phyloP scores from a whole-genome alignment of 345 rosid genomes.

The Eucalyptus tenuipes region DNA sequence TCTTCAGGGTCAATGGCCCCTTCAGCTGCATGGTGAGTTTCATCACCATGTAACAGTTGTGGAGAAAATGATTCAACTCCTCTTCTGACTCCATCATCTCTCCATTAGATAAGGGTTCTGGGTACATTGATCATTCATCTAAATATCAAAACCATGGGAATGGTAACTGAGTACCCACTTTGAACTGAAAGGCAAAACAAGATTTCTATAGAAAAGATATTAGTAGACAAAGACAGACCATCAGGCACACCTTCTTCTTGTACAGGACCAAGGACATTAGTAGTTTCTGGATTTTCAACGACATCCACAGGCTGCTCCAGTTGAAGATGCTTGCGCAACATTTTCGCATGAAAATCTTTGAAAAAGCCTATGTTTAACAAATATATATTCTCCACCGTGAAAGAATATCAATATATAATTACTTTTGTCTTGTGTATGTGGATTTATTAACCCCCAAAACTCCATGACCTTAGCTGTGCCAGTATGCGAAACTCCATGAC shows the following conservation, averaged over 20 bases:
- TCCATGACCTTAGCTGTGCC: conserved; percentile 65
- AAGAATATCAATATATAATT: background rate
- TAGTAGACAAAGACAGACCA: background rate
- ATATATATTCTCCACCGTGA: no score
- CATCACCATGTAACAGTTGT: no score
- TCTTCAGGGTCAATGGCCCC: background rate
- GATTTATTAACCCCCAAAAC: conserved; percentile 23
- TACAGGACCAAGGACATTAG: conserved; percentile 9
- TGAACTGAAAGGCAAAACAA: no score
- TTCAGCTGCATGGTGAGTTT: no score
- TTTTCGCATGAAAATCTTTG: conserved; percentile 78
- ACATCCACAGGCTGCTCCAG: conserved; percentile 23
- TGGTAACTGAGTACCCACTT: no score
- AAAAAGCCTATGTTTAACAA: conserved; percentile 46
- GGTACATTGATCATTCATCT: conserved; percentile 49
- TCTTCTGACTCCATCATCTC: no score
- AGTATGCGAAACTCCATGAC: conserved; percentile 57
- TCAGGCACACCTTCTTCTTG: conserved; percentile 35
- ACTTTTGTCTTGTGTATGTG: conserved; percentile 91
- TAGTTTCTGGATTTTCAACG: conserved; percentile 31
- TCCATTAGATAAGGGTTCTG: conserved; percentile 12
- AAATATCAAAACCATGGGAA: background rate
- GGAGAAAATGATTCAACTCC: no score
- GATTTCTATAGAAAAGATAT: background rate
- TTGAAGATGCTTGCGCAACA: conserved; percentile 62